These are phyloP conservation scores for Lactarius quietus DNA, from an alignment of 768 basidiomycete species.

Conservation along the genomic window DNA sequence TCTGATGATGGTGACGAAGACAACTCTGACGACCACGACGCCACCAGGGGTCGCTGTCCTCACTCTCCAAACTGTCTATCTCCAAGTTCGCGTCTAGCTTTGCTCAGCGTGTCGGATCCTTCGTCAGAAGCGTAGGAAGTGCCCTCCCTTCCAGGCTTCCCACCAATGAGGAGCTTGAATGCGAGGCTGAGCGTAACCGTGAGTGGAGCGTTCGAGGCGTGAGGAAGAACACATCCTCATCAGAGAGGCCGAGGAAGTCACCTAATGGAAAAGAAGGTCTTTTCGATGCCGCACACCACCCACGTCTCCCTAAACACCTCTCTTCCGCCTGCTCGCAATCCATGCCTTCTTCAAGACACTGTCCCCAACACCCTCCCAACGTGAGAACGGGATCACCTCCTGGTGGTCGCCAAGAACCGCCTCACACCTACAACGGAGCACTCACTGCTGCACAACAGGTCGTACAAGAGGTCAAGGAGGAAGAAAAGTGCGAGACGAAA, in stretches of 20 bases:
- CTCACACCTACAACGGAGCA: slow-evolving; percentile 74
- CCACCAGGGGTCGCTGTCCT: slow-evolving; percentile 43
- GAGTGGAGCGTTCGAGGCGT: slow-evolving; percentile 65
- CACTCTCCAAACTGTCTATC: slow-evolving; percentile 69
- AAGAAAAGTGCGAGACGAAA: slow-evolving; percentile 49
- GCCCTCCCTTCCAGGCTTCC: slow-evolving; percentile 42
- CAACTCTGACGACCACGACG: slow-evolving; percentile 41
- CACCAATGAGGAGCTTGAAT: slow-evolving; percentile 77
- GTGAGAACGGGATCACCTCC: slow-evolving; percentile 40
- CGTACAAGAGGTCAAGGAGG: slow-evolving; percentile 66
- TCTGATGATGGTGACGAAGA: slow-evolving; percentile 46
- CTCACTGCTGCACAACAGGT: slow-evolving; percentile 87
- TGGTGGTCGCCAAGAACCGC: slow-evolving; percentile 82
- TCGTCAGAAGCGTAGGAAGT: slow-evolving; percentile 51
- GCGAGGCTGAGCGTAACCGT: slow-evolving; percentile 73
- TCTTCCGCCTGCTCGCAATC: slow-evolving; percentile 62
- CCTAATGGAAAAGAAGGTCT: slow-evolving; percentile 66
- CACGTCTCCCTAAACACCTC: slow-evolving; percentile 40
- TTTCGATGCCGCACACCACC: slow-evolving; percentile 63
- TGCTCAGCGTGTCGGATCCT: slow-evolving; percentile 67
- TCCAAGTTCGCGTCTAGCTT: slow-evolving; percentile 70
- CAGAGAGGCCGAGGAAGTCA: slow-evolving; percentile 65
- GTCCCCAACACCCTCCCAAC: slow-evolving; percentile 61
- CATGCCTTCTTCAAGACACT: slow-evolving; percentile 36
- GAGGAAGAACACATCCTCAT: slow-evolving; percentile 78